Base-by-base conservation (phyloP, 768 basidiomycete genomes). In the Fomitopsis pulvina region DNA sequence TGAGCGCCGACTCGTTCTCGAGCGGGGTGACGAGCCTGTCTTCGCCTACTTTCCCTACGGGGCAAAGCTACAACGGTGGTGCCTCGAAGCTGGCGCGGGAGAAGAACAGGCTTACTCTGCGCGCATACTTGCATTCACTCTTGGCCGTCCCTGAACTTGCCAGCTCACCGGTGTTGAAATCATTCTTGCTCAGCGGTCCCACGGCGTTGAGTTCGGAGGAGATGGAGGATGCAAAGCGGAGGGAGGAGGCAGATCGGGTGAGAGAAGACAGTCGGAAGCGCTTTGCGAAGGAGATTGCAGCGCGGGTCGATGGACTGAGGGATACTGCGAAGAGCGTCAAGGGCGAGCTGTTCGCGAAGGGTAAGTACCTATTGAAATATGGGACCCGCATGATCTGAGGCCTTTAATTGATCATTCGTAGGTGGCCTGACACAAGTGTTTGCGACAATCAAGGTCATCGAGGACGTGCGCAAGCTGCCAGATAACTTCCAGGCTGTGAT, bases 351-450 rank as follows among this genome's bases (percentile, higher is more conserved):
- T 80, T 98, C 69, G 87, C 83, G 5, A 84, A 80, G 77, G 84
- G 89, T 87, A 28, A 18, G n/a, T 44, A 18, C 16, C 8, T 18
- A 25, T 28, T 40, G 34, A 11, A 21, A 22, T 26, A 2, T 16
- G 27, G 5, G 14, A 25, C 8, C 8, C 43, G 26, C 16, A 14
- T 26, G 18, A 18, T 45, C 24, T 14, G 14, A 45, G 7, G n/a
- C n/a, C 16, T 3, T 32, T 25, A 12, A 18, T 43, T 41, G 48
- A 30, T 5, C 26, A 4, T 39, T n/a, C 24, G n/a, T 50, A 92
- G 92, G 92, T 67, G 96, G 96, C 8, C 72, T 99, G 20, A 87
- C 82, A 22, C 79, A 79, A 49, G 75, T 98, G n/a, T 99, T 99
- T 61, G 80, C 81, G 10, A 86, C 85, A 4, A 87, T 99, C 64